Evolutionary conservation across 2,329 filamentous ascomycete genomes (phyloP).

Genomic region (Apiospora arundinis): DNA sequence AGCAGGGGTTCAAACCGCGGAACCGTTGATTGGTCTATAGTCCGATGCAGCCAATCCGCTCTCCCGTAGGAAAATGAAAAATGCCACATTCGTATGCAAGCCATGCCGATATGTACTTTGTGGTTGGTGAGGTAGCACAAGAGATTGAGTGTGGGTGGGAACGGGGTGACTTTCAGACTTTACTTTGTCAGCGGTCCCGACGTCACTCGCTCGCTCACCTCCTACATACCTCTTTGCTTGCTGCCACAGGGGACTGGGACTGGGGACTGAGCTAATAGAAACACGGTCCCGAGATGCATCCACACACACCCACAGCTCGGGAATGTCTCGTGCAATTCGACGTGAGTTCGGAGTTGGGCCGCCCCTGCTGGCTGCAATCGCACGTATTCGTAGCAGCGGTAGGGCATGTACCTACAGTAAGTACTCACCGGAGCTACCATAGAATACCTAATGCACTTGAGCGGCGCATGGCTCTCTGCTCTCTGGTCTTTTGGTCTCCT

Average conservation of each 20-base stretch:
- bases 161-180: neutral
- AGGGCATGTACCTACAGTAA: neutral
- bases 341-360: conserved; percentile 6
- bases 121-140: conserved; percentile 3
- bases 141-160: conserved; percentile 15
- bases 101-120: conserved; percentile 4
- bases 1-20: neutral
- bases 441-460: neutral
- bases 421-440: neutral
- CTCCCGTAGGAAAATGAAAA: conserved; percentile 1
- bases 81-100: conserved; percentile 17
- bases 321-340: conserved; percentile 18
- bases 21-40: conserved; percentile 1
- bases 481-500: too few species aligned
- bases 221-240: too few species aligned
- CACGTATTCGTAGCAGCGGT: neutral
- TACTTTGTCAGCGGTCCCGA: conserved; percentile 14
- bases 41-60: conserved; percentile 5
- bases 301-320: conserved; percentile 17
- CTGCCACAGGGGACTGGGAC: neutral
- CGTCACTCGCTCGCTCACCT: neutral
- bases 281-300: conserved; percentile 6
- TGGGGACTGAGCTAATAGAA: neutral
- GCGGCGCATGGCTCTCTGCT: neutral
- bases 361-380: neutral